These are phyloP conservation scores for Populus euphratica DNA, from an alignment of 345 rosid genomes.

Conservation along the genomic window DNA sequence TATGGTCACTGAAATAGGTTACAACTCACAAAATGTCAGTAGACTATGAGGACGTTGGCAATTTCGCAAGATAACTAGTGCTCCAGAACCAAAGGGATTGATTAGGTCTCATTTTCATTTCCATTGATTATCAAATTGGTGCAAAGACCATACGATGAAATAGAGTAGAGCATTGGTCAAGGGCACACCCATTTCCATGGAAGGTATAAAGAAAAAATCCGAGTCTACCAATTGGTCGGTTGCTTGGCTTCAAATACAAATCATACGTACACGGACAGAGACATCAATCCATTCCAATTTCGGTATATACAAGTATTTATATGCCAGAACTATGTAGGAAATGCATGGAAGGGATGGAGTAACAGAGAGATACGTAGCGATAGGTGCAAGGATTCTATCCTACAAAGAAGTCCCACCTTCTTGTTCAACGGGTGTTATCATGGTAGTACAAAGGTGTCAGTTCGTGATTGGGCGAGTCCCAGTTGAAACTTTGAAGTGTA, in stretches of 20 bases:
- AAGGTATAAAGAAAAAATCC: background rate
- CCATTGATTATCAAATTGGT: too few relatives aligned
- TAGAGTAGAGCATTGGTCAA: background rate
- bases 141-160: background rate
- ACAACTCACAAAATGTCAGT: background rate
- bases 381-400: constrained; percentile 71
- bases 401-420: constrained; percentile 36
- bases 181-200: background rate
- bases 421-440: background rate
- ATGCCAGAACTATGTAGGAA: background rate
- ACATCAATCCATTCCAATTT: background rate
- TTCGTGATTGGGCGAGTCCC: constrained; percentile 5
- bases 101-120: background rate
- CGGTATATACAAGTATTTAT: background rate
- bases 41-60: background rate
- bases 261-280: constrained; percentile 5
- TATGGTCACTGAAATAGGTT: background rate
- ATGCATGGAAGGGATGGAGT: constrained; percentile 21
- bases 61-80: background rate
- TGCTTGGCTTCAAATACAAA: constrained; percentile 58
- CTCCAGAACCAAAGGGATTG: background rate
- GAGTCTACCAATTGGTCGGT: background rate
- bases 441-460: constrained; percentile 10
- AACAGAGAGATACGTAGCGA: constrained; percentile 55
- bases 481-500: constrained; percentile 1